These are phyloP conservation scores for Candida nemodendra DNA, from an alignment of 805 yeast genomes.

Conservation along the genomic window DNA sequence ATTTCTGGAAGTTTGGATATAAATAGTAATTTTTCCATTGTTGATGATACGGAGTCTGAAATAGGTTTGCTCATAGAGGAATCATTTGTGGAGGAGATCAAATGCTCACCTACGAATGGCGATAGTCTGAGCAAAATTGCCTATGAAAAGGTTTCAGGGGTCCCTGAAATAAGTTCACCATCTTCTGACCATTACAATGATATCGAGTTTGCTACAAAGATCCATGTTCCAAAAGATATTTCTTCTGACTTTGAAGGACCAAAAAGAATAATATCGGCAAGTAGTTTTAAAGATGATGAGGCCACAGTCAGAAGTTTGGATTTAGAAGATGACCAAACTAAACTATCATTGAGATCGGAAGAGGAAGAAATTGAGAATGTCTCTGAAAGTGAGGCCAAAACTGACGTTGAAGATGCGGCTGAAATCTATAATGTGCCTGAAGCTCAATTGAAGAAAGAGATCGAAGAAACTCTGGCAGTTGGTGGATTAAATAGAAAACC, in stretches of 20 bases:
- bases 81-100: not conserved
- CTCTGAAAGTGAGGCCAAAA: constrained; percentile 2
- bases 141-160: no score
- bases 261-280: constrained; percentile 20
- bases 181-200: not conserved
- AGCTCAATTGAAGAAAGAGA: not conserved
- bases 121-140: not conserved
- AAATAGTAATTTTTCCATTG: not conserved
- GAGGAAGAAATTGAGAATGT: constrained; percentile 5
- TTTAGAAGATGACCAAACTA: constrained; percentile 28
- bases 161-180: no score
- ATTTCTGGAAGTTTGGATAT: not conserved
- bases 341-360: constrained; percentile 9
- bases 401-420: constrained; percentile 5
- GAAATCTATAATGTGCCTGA: not conserved
- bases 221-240: constrained; percentile 1
- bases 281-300: constrained; percentile 21
- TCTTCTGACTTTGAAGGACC: constrained; percentile 19
- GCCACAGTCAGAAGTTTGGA: constrained; percentile 14
- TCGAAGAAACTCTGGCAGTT: not conserved
- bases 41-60: not conserved
- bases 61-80: not conserved
- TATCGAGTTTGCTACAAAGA: not conserved
- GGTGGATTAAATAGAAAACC: not conserved
- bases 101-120: not conserved